A percentile compares a stretch with the other conserved stretches of the same genome.
Conservation (phyloP, 768 basidiomycete species). For the Cystofilobasidium capitatum region DNA sequence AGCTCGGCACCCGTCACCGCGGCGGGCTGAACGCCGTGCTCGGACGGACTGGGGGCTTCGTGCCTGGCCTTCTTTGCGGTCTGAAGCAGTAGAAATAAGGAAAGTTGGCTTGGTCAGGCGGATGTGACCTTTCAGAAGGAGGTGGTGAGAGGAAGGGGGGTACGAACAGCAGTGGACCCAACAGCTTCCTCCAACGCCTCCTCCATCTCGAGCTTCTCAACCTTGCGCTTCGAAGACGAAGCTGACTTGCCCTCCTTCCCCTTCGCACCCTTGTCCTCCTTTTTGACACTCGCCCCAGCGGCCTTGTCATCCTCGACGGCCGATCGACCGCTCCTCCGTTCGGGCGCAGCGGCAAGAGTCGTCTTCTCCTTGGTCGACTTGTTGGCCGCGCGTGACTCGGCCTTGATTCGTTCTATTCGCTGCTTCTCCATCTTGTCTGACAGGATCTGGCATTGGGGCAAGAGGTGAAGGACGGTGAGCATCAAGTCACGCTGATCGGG, state of each 20-base stretch:
- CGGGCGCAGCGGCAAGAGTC: slow-evolving; percentile 24
- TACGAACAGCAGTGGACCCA: background rate
- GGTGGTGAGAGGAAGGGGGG: background rate
- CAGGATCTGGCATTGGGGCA: slow-evolving; percentile 43
- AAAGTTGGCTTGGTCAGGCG: background rate
- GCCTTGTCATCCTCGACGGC: slow-evolving; percentile 26
- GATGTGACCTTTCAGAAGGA: too few species aligned
- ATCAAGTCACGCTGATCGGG: background rate
- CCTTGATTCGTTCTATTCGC: slow-evolving; percentile 32
- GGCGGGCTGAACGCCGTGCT: slow-evolving; percentile 55
- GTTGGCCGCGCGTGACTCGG: slow-evolving; percentile 32
- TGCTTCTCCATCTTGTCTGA: slow-evolving; percentile 60
- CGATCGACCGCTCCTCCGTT: slow-evolving; percentile 16
- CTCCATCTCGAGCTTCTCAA: slow-evolving; percentile 14
- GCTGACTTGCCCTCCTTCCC: slow-evolving; percentile 28
- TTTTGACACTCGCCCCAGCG: slow-evolving; percentile 24
- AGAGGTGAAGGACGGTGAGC: background rate
- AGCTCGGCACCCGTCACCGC: slow-evolving; percentile 75
- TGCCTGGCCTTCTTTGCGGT: background rate
- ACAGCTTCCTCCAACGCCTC: slow-evolving; percentile 7
- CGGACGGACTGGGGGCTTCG: background rate
- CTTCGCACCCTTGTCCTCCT: slow-evolving; percentile 31
- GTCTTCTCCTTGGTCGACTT: slow-evolving; percentile 36
- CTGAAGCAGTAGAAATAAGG: slow-evolving; percentile 1
- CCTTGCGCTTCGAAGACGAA: slow-evolving; percentile 7